phyloP scores from a whole-genome alignment of 768 basidiomycete species.

The Amanita muscaria region DNA sequence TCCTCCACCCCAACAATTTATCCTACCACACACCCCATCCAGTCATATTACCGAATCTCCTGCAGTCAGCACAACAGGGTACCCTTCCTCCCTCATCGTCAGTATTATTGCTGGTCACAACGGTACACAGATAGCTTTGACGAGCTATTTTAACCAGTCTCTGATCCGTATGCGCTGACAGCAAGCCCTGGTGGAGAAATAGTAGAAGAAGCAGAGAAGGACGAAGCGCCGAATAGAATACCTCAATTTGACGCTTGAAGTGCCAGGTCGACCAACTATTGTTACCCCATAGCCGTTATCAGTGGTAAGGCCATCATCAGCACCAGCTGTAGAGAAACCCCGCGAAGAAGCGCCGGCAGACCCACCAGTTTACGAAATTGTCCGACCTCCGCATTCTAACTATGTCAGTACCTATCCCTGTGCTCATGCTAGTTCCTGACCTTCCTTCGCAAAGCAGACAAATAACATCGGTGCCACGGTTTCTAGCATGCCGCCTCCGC shows the following conservation, averaged over 20 bases:
- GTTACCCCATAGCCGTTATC: too few species aligned
- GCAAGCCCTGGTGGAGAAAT: constrained; percentile 12
- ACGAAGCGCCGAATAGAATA: not conserved
- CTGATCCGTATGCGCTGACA: constrained; percentile 21
- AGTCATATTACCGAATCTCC: constrained; percentile 70
- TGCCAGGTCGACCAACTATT: too few species aligned
- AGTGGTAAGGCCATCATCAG: too few species aligned
- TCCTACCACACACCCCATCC: constrained; percentile 27
- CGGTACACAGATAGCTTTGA: constrained; percentile 45
- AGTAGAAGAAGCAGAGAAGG: not conserved
- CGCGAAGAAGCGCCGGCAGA: too few species aligned
- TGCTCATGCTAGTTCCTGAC: not conserved
- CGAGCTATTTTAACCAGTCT: constrained; percentile 27
- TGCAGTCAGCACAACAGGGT: constrained; percentile 41
- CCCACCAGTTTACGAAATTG: too few species aligned
- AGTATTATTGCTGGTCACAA: constrained; percentile 35
- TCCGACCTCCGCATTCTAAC: too few species aligned
- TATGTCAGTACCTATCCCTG: not conserved
- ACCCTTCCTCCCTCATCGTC: constrained; percentile 31
- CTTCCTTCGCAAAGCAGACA: not conserved
- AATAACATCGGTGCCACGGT: not conserved
- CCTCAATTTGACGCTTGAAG: too few species aligned
- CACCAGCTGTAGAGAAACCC: too few species aligned
- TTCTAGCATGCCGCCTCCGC: not conserved
- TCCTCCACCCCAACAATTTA: constrained; percentile 17